phyloP scores from a whole-genome alignment of 1,284 basidiomycete genomes.

The Mrakiaceae sp. region DNA sequence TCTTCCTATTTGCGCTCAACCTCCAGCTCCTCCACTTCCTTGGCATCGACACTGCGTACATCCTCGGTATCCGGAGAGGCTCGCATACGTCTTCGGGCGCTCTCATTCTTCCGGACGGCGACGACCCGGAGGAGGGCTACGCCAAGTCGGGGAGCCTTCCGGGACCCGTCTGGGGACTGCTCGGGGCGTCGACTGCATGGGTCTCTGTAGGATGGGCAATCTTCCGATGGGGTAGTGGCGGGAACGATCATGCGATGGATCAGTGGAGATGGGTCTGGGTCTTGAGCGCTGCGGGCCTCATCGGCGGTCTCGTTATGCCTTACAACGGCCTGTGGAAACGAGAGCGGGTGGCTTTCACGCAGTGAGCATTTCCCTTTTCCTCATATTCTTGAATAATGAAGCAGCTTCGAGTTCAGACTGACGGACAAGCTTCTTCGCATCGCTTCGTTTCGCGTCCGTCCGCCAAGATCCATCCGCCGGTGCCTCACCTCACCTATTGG shows the following conservation, averaged over 20 bases:
- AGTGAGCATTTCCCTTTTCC: conserved; percentile 41
- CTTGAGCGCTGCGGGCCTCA: conserved; percentile 48
- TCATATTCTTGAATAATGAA: neutral
- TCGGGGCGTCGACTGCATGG: conserved; percentile 48
- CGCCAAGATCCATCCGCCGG: conserved; percentile 50
- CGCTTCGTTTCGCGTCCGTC: conserved; percentile 1
- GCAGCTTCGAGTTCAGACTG: too few species aligned
- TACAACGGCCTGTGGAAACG: conserved; percentile 52
- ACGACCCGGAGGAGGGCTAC: neutral
- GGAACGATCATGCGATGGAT: conserved; percentile 50
- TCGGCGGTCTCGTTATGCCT: conserved; percentile 53
- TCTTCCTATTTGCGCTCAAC: conserved; percentile 74
- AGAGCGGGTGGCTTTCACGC: conserved; percentile 61
- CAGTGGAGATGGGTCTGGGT: conserved; percentile 62
- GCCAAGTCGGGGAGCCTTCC: conserved; percentile 5
- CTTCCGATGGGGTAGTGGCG: conserved; percentile 50
- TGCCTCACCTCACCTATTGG: conserved; percentile 57
- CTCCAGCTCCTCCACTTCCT: conserved; percentile 63
- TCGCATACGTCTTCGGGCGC: neutral
- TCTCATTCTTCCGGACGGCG: neutral
- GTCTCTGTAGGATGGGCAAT: conserved; percentile 52
- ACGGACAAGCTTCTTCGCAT: conserved; percentile 15
- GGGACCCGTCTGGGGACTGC: conserved; percentile 54
- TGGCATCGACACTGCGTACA: conserved; percentile 60
- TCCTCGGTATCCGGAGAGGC: conserved; percentile 40